These are phyloP conservation scores for Phlegmacium glaucopus DNA, from an alignment of 768 basidiomycete genomes.

Conservation along the genomic window DNA sequence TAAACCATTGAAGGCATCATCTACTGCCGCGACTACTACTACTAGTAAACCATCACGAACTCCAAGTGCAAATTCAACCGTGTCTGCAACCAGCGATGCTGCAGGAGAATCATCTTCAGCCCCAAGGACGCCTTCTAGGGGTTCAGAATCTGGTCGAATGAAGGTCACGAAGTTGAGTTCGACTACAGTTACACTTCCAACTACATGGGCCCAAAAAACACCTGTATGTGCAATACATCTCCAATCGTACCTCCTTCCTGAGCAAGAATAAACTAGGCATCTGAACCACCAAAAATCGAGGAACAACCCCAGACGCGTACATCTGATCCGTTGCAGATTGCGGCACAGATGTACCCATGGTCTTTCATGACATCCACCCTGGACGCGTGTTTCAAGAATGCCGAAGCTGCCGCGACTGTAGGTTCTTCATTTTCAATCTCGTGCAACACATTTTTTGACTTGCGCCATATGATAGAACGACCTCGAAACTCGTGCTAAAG, in stretches of 20 bases:
- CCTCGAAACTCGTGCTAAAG: conserved; percentile 29
- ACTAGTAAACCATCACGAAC: conserved; percentile 9
- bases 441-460: background rate
- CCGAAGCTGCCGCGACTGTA: conserved; percentile 35
- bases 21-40: conserved; percentile 9
- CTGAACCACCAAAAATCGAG: conserved; percentile 5
- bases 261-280: background rate
- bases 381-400: conserved; percentile 43
- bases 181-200: conserved; percentile 20
- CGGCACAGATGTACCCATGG: conserved; percentile 58
- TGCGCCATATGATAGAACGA: conserved; percentile 28
- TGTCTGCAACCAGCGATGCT: conserved; percentile 9
- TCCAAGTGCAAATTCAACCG: conserved; percentile 13
- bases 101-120: conserved; percentile 1
- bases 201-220: conserved; percentile 20
- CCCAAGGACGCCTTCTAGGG: conserved; percentile 4
- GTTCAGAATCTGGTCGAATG: conserved; percentile 12
- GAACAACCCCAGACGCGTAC: conserved; percentile 21
- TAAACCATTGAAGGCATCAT: conserved; percentile 16
- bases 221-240: conserved; percentile 6
- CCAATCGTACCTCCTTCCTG: background rate
- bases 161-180: conserved; percentile 26
- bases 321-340: conserved; percentile 41
- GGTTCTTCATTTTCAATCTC: conserved; percentile 4
- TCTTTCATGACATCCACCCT: conserved; percentile 55